Evolutionary conservation across 768 basidiomycete species (phyloP), one percentile per base, ranked within the genome.

Genomic region (Sarcomyxa edulis): DNA sequence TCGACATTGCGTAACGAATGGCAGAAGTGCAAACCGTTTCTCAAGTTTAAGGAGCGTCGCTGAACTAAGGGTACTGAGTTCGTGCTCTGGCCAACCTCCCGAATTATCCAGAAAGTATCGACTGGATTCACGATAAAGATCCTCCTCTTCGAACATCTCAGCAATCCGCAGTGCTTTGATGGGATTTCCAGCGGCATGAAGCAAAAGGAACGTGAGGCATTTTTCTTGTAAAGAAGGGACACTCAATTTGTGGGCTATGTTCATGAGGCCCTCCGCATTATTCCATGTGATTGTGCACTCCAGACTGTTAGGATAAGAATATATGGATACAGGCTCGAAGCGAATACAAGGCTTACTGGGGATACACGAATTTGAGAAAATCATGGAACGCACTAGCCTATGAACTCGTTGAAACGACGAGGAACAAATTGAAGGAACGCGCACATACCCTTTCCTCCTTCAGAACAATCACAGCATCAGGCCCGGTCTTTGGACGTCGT

Each of bases 281-380:
- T 89, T 87, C 90, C 93, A 97, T 0, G 89, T 85, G 38, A 95
- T 92, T 7, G 88, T 88, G 62, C 92, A 95, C 47, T 92, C 86
- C 39, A 94, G 69, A 47, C 85, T 88, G 49, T 20, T 30, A 16
- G 27, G 26, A 35, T 23, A 35, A 48, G 7, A 43, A 33, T 25
- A 33, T 24, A 35, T 44, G 26, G 33, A 25, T n/a, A 29, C 27
- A 10, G 37, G 41, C 9, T 2, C 37, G 32, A 7, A 24, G 38
- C 9, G 11, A 27, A 2, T 24, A 38, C 12, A 19, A 10, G 38
- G 62, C 84, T 52, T 60, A 92, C 91, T 94, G 87, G 14, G 93
- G 93, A 58, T 96, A 95, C 36, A 93, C 78, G 56, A 83, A 94
- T 65, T 87, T 89, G 42, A 96, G 73, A 55, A 95, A 92, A 59